A percentile compares a stretch with the other conserved stretches of the same genome.
These are phyloP conservation scores for Paradendryphiella salina DNA, from an alignment of 2,329 filamentous ascomycete genomes.

Conservation along the genomic window DNA sequence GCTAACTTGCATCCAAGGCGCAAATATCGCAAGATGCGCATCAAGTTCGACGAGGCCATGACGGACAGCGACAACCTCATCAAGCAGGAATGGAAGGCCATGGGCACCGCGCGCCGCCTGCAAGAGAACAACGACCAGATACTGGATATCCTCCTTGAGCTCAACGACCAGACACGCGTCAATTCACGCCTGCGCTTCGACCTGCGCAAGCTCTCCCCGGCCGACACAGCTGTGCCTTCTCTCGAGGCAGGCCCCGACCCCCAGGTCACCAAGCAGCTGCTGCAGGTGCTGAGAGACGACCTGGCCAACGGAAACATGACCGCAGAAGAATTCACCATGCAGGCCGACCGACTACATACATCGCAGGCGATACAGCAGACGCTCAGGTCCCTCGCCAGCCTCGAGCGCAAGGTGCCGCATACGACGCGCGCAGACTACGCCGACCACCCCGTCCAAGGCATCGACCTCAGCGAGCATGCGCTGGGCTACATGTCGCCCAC, in stretches of 20 bases:
- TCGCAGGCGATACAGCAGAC: conserved; percentile 30
- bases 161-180: conserved; percentile 83
- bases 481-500: conserved; percentile 69
- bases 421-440: conserved; percentile 39
- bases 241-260: conserved; percentile 31
- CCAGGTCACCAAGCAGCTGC: conserved; percentile 28
- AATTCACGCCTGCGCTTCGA: conserved; percentile 75
- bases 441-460: conserved; percentile 44
- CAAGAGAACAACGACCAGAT: conserved; percentile 91
- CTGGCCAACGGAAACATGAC: conserved; percentile 37
- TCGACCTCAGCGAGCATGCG: conserved; percentile 59
- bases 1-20: conserved; percentile 56
- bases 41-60: conserved; percentile 76
- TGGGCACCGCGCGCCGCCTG: conserved; percentile 78
- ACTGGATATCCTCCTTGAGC: conserved; percentile 83
- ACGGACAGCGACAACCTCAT: conserved; percentile 81
- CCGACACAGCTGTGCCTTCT: conserved; percentile 32
- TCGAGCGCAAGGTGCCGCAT: conserved; percentile 50
- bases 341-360: conserved; percentile 36
- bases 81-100: conserved; percentile 77
- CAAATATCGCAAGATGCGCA: conserved; percentile 92
- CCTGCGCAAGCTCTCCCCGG: conserved; percentile 54
- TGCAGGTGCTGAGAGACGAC: conserved; percentile 43
- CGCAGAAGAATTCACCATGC: conserved; percentile 35
- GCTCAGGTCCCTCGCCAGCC: conserved; percentile 41